Base-by-base conservation (phyloP, 169 alveolate genomes). In the Eimeria falciformis region DNA sequence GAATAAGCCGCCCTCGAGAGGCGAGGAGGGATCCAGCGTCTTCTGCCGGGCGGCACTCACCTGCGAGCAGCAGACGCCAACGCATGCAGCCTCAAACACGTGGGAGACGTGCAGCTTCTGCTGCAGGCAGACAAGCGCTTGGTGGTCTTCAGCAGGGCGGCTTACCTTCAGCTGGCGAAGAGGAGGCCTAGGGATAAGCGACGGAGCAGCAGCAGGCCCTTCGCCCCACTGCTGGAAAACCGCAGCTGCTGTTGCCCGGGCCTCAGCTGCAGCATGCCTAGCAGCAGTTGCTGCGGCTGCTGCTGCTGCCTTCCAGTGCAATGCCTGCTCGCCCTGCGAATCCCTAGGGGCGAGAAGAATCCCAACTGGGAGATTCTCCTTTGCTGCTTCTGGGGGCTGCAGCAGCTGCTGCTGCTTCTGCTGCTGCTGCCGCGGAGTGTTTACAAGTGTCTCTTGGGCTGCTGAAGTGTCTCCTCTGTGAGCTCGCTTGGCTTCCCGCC, bases 261-360 rank as follows among this genome's bases (percentile, higher is more conserved):
- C 75, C 29, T 62, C 75, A 12, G 75, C 75, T 62, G 75, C 75
- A 62, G 75, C 75, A n/a, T 11, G 11, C 33, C 75, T 11, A 11
- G 75, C 75, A 12, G 75, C 75, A 12, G 75, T 25, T 62, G 75
- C 75, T n/a, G 75, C 75, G 6, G 12, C 75, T 12, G 11, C 75
- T 62, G 75, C 75, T 62, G 75, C 75, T n/a, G 12, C 33, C 21
- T 62, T 62, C 75, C 75, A 62, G 33, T 62, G 37, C 25, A n/a
- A 23, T 23, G 75, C 62, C 62, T 50, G 62, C 62, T 50, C 14
- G 7, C 14, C 62, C 14, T 50, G 62, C 6, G 62, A 17, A 9
- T 50, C 9, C 9, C 62, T 50, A 17, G 62, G 62, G 62, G 62
- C 62, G n/a, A 50, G n/a, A 9, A 50, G 62, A 17, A 50, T 9